Evolutionary conservation across 129 eudicot species (phyloP), one percentile per base, ranked within the genome.

Genomic region (Centaurea solstitialis): DNA sequence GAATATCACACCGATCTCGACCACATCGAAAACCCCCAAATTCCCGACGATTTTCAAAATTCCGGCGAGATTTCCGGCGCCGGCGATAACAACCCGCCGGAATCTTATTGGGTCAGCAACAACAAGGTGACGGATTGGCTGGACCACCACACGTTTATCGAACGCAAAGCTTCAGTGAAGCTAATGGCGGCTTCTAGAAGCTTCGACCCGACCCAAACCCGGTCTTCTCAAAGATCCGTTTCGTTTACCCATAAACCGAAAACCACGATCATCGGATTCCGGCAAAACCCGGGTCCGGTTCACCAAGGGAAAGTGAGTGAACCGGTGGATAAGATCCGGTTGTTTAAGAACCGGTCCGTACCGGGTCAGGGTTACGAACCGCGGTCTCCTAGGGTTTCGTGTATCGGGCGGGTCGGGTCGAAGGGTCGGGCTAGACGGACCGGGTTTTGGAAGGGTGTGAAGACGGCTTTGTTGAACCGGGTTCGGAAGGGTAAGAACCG

Each of bases 381-480:
- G 38, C 77, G 73, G 62, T 90, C 94, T 0, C 94, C 94, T 6
- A 77, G 86, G 43, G 94, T 90, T 15, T 87, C 91, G 0, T 90
- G 94, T 65, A 86, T 78, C 20, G 94, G 94, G 1, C 87, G 90
- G 75, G 88, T 90, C 12, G 83, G 88, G 24, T 79, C 87, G 37
- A 82, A 78, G 15, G 78, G 82, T 1, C 86, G 81, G 11, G 82
- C 78, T 2, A 82, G 78, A 21, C 81, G 68, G 65, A 28, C 78
- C 68, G 89, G 93, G 80, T 73, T 89, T 39, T 89, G 87, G 84
- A 82, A 72, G 75, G 66, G 35, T 9, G 69, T 89, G n/a, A 78
- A 81, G 66, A 40, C 77, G 53, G 78, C 81, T 30, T 40, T 84
- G 4, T 70, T 84, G 78, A 84, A n/a, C 81, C 77, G 81, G 84